Percentiles rank a stretch among this genome's conserved stretches.
Evolutionary conservation across 2,329 filamentous ascomycete genomes (phyloP).

Genomic region (Boeremia exigua): DNA sequence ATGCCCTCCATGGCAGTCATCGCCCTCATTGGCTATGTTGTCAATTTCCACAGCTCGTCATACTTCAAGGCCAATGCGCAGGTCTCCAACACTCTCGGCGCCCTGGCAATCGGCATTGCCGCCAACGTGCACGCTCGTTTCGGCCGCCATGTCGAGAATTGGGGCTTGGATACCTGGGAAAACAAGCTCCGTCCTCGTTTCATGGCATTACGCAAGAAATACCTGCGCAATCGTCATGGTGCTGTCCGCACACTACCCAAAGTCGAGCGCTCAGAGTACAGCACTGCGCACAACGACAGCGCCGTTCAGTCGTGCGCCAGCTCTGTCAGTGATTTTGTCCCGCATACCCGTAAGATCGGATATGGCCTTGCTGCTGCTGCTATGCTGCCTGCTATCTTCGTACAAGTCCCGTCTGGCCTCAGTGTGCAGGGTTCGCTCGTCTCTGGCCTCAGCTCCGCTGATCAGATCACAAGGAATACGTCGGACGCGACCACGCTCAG

Average conservation of each 20-base stretch:
- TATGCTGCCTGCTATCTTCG: constrained; percentile 86
- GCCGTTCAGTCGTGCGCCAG: constrained; percentile 27
- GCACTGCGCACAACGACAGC: constrained; percentile 25
- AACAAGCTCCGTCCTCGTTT: constrained; percentile 53
- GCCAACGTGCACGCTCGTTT: constrained; percentile 79
- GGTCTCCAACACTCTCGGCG: constrained; percentile 78
- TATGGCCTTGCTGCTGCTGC: constrained; percentile 84
- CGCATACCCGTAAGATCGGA: constrained; percentile 53
- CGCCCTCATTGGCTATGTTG: constrained; percentile 73
- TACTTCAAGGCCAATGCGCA: constrained; percentile 74
- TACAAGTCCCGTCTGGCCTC: constrained; percentile 66
- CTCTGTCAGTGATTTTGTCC: constrained; percentile 36
- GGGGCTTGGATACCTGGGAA: constrained; percentile 62
- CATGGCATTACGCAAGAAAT: constrained; percentile 35
- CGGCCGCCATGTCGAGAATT: constrained; percentile 65
- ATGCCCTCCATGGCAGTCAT: constrained; percentile 78
- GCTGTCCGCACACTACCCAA: constrained; percentile 16
- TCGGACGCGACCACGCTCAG: constrained; percentile 54
- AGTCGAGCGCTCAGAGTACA: constrained; percentile 29
- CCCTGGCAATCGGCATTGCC: constrained; percentile 75
- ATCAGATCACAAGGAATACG: constrained; percentile 59
- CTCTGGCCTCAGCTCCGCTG: constrained; percentile 62
- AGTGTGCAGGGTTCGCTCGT: constrained; percentile 65
- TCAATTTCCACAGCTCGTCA: constrained; percentile 74
- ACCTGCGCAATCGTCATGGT: constrained; percentile 29